Percentiles rank a stretch among this genome's conserved stretches.
Conservation (phyloP, 129 eudicot genomes). For the Escallonia herrerae region DNA sequence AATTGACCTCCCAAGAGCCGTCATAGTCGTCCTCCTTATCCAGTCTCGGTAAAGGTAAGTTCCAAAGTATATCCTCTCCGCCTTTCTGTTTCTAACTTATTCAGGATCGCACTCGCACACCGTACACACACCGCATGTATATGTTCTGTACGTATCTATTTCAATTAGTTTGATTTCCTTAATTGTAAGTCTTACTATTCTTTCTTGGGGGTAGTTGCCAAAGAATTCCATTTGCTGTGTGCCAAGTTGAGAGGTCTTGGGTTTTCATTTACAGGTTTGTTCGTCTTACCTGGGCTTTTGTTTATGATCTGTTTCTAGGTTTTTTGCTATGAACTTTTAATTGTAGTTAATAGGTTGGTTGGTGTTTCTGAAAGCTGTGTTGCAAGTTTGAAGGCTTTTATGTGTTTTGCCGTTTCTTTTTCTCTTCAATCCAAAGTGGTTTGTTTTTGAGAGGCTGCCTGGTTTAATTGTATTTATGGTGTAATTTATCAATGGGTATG, state of each 20-base stretch:
- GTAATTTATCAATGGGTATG: background rate
- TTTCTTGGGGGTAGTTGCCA: background rate
- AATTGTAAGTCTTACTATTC: background rate
- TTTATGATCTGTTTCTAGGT: too few species aligned
- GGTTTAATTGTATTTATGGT: background rate
- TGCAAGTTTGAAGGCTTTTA: background rate
- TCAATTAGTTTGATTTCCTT: background rate
- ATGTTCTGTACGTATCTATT: background rate
- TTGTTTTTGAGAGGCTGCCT: background rate
- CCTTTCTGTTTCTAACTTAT: background rate
- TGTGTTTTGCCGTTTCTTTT: background rate
- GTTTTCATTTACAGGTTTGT: background rate
- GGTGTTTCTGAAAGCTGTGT: background rate
- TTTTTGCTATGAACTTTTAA: background rate
- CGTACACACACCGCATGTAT: background rate
- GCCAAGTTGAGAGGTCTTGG: background rate
- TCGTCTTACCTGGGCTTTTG: too few species aligned
- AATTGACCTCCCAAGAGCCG: slow-evolving; percentile 1
- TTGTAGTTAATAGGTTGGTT: background rate
- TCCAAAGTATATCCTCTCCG: background rate
- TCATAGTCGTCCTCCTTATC: background rate
- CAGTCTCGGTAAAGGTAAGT: background rate
- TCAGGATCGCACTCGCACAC: background rate
- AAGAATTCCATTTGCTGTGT: background rate
- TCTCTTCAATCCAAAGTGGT: background rate